phyloP scores from a whole-genome alignment of 164 flowering plant genomes.

The Chimonanthus praecox region DNA sequence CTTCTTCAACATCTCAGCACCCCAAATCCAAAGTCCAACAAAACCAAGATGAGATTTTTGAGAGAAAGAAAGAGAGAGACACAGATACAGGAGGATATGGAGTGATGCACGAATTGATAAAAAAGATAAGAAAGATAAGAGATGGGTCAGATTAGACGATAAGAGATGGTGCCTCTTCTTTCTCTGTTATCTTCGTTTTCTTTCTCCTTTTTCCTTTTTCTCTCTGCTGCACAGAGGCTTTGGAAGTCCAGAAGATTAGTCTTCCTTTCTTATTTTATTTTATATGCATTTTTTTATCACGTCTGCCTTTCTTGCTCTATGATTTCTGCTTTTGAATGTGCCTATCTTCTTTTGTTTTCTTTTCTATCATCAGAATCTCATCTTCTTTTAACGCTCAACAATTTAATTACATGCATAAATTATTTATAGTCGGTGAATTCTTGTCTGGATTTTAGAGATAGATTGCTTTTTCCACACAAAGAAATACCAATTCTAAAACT shows the following conservation, averaged over 20 bases:
- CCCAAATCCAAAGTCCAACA: background rate
- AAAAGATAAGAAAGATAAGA: background rate
- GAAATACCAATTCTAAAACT: background rate
- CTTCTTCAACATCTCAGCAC: background rate
- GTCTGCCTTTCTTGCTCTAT: background rate
- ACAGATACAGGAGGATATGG: background rate
- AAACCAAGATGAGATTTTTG: constrained; percentile 1
- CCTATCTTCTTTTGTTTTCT: background rate
- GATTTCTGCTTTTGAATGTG: background rate
- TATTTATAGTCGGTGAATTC: background rate
- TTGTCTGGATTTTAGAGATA: constrained; percentile 5
- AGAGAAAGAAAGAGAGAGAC: background rate
- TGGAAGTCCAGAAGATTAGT: background rate
- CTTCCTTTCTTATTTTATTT: background rate
- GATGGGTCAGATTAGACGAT: background rate
- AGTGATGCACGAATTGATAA: background rate
- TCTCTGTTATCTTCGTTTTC: background rate
- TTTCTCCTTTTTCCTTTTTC: background rate
- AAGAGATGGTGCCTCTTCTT: background rate
- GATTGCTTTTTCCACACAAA: background rate
- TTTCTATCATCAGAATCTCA: background rate
- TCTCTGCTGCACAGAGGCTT: background rate
- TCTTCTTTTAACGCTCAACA: background rate
- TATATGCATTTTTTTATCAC: background rate
- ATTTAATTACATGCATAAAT: background rate